A percentile compares a stretch with the other conserved stretches of the same genome.
Conservation (phyloP, 805 yeast species). For the Starmerella etchellsii region DNA sequence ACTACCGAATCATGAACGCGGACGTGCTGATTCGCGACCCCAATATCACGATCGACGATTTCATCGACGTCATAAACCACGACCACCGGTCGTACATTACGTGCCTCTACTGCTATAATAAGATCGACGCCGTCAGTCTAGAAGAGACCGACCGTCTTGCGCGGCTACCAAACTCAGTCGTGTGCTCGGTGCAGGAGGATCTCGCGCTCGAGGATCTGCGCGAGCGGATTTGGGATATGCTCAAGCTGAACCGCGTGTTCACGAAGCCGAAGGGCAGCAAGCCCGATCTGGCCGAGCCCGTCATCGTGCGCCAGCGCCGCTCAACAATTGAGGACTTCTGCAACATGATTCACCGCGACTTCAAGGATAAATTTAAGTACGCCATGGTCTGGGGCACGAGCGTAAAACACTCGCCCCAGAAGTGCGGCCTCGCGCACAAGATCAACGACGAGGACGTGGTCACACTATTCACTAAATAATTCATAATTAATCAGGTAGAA, state of each 20-base stretch:
- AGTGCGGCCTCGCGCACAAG: slow-evolving; percentile 76
- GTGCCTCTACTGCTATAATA: slow-evolving; percentile 87
- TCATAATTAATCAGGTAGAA: neutral
- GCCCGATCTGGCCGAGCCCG: slow-evolving; percentile 78
- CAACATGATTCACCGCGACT: slow-evolving; percentile 85
- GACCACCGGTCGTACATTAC: slow-evolving; percentile 77
- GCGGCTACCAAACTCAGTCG: slow-evolving; percentile 82
- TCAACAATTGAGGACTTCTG: slow-evolving; percentile 80
- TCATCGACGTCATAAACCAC: slow-evolving; percentile 81
- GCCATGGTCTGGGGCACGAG: slow-evolving; percentile 86
- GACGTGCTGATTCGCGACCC: slow-evolving; percentile 86
- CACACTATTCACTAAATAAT: slow-evolving; percentile 68
- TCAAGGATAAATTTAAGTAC: slow-evolving; percentile 83
- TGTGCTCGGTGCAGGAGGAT: slow-evolving; percentile 81
- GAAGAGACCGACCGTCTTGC: slow-evolving; percentile 92
- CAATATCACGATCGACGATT: slow-evolving; percentile 79
- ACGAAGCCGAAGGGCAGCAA: slow-evolving; percentile 71
- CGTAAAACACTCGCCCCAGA: slow-evolving; percentile 91
- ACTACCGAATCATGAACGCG: slow-evolving; percentile 83
- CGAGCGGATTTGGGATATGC: slow-evolving; percentile 86
- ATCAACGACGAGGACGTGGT: slow-evolving; percentile 93
- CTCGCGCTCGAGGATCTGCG: slow-evolving; percentile 77
- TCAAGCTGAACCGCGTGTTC: slow-evolving; percentile 64
- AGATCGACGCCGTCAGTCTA: slow-evolving; percentile 85
- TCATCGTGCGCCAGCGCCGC: slow-evolving; percentile 67